Percentiles rank a stretch among this genome's conserved stretches.
These are phyloP conservation scores for Chlorella variabilis DNA, from an alignment of 163 green algal species.

Conservation along the genomic window DNA sequence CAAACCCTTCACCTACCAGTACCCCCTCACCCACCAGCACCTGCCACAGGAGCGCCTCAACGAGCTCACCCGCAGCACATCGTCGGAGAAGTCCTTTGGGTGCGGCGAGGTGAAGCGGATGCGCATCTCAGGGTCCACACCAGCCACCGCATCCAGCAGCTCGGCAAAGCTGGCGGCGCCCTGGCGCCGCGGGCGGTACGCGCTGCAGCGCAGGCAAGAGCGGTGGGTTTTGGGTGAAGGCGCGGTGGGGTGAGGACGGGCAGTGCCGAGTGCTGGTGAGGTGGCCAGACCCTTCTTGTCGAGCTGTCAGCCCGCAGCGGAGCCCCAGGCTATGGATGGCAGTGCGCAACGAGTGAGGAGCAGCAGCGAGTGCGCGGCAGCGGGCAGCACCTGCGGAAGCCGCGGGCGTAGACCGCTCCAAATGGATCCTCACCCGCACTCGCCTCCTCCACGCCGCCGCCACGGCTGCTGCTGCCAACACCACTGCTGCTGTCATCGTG, in stretches of 20 bases:
- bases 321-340: too few species aligned
- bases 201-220: conserved; percentile 56
- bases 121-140: conserved; percentile 82
- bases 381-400: not conserved
- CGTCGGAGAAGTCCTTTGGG: conserved; percentile 92
- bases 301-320: too few species aligned
- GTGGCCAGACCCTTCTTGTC: too few species aligned
- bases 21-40: not conserved
- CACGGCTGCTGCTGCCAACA: not conserved
- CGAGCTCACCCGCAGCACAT: conserved; percentile 72
- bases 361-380: too few species aligned
- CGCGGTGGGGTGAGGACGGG: too few species aligned
- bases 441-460: not conserved
- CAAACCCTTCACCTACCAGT: too few species aligned
- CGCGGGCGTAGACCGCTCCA: conserved; percentile 35
- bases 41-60: not conserved
- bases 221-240: not conserved
- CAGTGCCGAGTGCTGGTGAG: too few species aligned
- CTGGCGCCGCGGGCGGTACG: conserved; percentile 78
- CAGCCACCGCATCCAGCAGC: conserved; percentile 76
- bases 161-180: conserved; percentile 78
- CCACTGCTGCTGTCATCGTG: not conserved
- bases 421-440: conserved; percentile 29
- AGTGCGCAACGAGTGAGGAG: too few species aligned
- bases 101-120: conserved; percentile 92